Evolutionary conservation across 495 filamentous ascomycete species (phyloP).

Genomic region (Jackrogersella multiformis): DNA sequence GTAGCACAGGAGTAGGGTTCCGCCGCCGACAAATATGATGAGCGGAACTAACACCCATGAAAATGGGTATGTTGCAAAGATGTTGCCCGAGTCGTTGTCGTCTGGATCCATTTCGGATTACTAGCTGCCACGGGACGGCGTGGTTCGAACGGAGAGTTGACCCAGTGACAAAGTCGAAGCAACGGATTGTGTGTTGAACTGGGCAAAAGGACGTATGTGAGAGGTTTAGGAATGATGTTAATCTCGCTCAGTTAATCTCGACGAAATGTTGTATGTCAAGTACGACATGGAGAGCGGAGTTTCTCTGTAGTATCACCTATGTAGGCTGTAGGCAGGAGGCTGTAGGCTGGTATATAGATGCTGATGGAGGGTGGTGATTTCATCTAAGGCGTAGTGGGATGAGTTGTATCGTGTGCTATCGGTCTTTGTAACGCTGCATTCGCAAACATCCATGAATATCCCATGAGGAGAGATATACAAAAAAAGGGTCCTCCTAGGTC

Average conservation of each 20-base stretch:
- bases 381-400: slow-evolving; percentile 23
- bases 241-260: slow-evolving; percentile 6
- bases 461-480: slow-evolving; percentile 29
- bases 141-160: slow-evolving; percentile 1
- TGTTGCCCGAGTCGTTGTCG: slow-evolving; percentile 23
- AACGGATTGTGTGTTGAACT: slow-evolving; percentile 2
- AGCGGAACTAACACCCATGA: slow-evolving; percentile 44
- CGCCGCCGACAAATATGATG: slow-evolving; percentile 39
- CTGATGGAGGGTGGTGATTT: slow-evolving; percentile 31
- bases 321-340: too few relatives aligned
- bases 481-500: too few relatives aligned
- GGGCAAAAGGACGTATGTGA: background rate
- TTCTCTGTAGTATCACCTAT: slow-evolving; percentile 13
- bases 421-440: slow-evolving; percentile 25
- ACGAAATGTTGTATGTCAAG: slow-evolving; percentile 8
- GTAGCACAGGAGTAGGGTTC: slow-evolving; percentile 37
- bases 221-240: background rate
- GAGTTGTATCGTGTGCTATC: slow-evolving; percentile 26
- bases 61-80: slow-evolving; percentile 35
- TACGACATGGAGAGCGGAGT: slow-evolving; percentile 35
- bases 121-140: background rate
- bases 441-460: slow-evolving; percentile 12
- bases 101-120: slow-evolving; percentile 26
- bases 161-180: slow-evolving; percentile 3
- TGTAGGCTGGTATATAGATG: too few relatives aligned